Base-by-base conservation (phyloP, 441 rosid genomes). In the Bocquillonia castaneifolia region DNA sequence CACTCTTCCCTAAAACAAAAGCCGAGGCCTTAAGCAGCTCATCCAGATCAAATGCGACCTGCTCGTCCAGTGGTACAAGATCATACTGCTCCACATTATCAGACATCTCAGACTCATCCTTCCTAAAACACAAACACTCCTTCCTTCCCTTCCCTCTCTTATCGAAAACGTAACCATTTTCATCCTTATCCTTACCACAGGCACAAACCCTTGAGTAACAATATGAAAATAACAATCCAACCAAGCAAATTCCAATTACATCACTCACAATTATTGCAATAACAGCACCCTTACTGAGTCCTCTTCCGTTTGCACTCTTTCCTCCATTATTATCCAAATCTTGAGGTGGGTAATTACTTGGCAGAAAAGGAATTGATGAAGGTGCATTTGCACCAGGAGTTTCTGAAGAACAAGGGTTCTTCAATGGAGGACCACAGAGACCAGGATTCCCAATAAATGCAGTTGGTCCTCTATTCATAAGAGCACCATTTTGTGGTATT, bases 21-120 rank as follows among this genome's bases (percentile, higher is more conserved):
- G 97, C 97, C 0, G 97, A 88, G 48, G 99, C 99, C 81, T 91
- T 94, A 56, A 94, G 91, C 74, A 94, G 80, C 79, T 94, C 97
- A 66, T 94, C 99, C 48, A 94, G 81, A 84, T 92, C 87, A 48
- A 94, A 92, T 57, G 84, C 88, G 68, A 93, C 89, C 68, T 88
- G 96, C 25, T 83, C 29, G 70, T 90, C 98, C 42, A 92, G 72
- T 0, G 96, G 81, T 63, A 92, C 88, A 26, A 94, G 92, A 79
- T 90, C 96, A 51, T 82, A 79, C 66, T 87, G 94, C 80, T 88
- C 91, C 59, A 86, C 85, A 77, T 88, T 77, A 63, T 94, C 94
- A 7, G 98, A 91, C 13, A 68, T 80, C 77, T 90, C 97, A 0
- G 93, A 90, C 28, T 87, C 94, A 53, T 88, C 96, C 74, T 77